Percentiles rank a stretch among this genome's conserved stretches.
Evolutionary conservation across 305 asterid species (phyloP).

Genomic region (Nicotiana rustica): DNA sequence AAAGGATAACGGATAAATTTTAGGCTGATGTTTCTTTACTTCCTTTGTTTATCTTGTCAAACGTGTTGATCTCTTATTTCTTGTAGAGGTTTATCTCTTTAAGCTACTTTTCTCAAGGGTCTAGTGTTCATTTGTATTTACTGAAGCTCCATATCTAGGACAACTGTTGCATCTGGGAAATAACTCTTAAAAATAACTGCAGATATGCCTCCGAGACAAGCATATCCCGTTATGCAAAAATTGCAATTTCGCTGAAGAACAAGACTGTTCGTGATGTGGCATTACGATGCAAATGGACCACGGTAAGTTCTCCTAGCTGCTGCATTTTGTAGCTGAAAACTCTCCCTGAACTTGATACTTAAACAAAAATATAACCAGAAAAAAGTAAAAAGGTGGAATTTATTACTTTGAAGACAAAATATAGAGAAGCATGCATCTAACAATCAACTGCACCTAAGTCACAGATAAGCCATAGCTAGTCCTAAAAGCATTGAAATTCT

Average conservation of each 20-base stretch:
- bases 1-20: not conserved
- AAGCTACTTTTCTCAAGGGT: not conserved
- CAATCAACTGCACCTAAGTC: not conserved
- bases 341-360: not conserved
- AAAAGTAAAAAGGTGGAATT: not conserved
- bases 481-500: constrained; percentile 6
- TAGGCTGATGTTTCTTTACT: constrained; percentile 8
- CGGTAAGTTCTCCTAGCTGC: constrained; percentile 51
- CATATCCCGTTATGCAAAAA: constrained; percentile 83
- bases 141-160: not conserved
- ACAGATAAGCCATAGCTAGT: not conserved
- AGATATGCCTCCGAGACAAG: constrained; percentile 81
- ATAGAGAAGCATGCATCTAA: not conserved
- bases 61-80: not conserved
- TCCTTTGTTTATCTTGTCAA: constrained; percentile 7
- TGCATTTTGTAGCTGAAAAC: not conserved
- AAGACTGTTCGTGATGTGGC: constrained; percentile 97
- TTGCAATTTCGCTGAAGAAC: constrained; percentile 72
- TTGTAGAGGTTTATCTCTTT: not conserved
- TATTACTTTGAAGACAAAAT: not conserved
- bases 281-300: constrained; percentile 92
- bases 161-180: not conserved
- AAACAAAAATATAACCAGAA: not conserved
- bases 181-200: constrained; percentile 32
- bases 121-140: not conserved